Evolutionary conservation across 2,329 filamentous ascomycete genomes (phyloP).

Genomic region (Lachnellula subtilissima): DNA sequence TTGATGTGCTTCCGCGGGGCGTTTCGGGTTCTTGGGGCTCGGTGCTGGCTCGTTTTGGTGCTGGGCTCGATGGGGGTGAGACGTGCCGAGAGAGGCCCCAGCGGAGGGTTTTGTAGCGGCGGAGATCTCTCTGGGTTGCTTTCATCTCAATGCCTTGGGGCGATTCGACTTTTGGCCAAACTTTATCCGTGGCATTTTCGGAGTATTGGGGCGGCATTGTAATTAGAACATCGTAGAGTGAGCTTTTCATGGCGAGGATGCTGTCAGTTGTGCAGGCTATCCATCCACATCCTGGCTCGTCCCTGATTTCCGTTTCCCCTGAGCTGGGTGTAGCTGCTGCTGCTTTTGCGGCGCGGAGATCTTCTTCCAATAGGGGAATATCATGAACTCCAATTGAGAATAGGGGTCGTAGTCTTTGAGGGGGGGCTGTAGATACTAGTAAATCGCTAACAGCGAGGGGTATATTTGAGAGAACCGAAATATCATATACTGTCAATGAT

Average conservation of each 20-base stretch:
- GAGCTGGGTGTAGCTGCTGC: conserved; percentile 30
- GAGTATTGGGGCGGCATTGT: conserved; percentile 66
- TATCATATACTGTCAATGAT: conserved; percentile 69
- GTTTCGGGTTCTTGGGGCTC: conserved; percentile 16
- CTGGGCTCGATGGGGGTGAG: conserved; percentile 15
- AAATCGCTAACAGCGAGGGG: conserved; percentile 67
- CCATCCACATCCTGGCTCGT: conserved; percentile 63
- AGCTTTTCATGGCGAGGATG: conserved; percentile 79
- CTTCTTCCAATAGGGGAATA: conserved; percentile 69
- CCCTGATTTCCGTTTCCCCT: conserved; percentile 35
- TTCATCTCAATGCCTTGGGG: conserved; percentile 62
- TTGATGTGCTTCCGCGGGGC: conserved; percentile 24
- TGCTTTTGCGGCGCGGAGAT: conserved; percentile 46
- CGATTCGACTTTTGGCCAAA: conserved; percentile 73
- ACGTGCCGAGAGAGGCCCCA: conserved; percentile 50
- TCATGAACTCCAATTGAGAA: conserved; percentile 94
- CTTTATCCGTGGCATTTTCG: conserved; percentile 51
- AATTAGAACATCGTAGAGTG: conserved; percentile 85
- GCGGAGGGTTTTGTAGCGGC: conserved; percentile 68
- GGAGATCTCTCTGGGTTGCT: conserved; percentile 85
- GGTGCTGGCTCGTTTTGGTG: conserved; percentile 6
- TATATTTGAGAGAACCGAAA: conserved; percentile 89
- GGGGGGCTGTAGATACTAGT: conserved; percentile 57
- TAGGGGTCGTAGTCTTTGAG: conserved; percentile 70
- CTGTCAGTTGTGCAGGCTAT: conserved; percentile 94